Base-by-base conservation (phyloP, 2,329 filamentous ascomycete species). In the Bimuria novae-zelandiae region DNA sequence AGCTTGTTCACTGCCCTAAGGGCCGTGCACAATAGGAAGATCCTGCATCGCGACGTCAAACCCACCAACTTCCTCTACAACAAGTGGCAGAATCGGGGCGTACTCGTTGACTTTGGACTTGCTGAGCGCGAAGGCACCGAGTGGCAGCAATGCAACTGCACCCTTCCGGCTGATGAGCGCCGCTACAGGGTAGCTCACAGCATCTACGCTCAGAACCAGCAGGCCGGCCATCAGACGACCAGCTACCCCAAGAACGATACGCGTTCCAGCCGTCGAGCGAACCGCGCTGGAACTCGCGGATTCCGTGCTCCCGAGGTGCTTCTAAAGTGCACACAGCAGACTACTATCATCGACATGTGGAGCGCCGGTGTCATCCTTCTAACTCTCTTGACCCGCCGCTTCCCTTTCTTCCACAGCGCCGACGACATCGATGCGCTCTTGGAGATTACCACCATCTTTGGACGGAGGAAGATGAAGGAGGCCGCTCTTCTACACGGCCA, bases 391-490 rank as follows among this genome's bases (percentile, higher is more conserved):
- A 93, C 90, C 35, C 89, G 89, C 51, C 87, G 94, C 3, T 99
- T 99, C 66, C 94, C 94, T 1, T 99, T 99, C 76, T 99, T 99
- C 81, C 97, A 99, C 76, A 96, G 90, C 40, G 89, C 92, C n/a
- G 94, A 99, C 72, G 94, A 99, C 66, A 89, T 99, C 42, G 94
- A 99, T 69, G 94, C 94, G 46, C 89, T 97, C 83, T 93, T 99
- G 62, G 94, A 99, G 75, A 95, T 99, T 61, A 90, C 92, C 30
- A 96, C 91, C 53, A 96, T 99, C 55, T 97, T 97, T 71, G 94
- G 94, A 44, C 82, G 82, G 36, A 87, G 84, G 69, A 86, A 87
- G 53, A 97, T 99, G 93, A 89, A 88, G 68, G 80, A 84, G 29
- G 89, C 89, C 3, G 91, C 90, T 0, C 79, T 91, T 16, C 79